Evolutionary conservation across 768 basidiomycete species (phyloP).

Genomic region (Xerocomellus dryophilus): DNA sequence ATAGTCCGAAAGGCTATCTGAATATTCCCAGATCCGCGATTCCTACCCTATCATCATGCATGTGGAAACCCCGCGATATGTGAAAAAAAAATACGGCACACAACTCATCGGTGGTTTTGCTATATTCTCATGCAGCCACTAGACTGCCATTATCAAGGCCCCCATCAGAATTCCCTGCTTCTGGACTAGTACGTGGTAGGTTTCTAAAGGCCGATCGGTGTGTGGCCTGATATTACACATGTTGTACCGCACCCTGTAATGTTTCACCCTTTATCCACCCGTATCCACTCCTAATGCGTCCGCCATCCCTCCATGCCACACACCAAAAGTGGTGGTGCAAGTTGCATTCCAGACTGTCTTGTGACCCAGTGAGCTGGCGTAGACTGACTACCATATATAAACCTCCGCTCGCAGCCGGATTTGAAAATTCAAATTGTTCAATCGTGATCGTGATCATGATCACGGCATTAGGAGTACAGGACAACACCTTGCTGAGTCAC

Average conservation of each 20-base stretch:
- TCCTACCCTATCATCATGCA: not conserved
- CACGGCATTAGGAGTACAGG: not conserved
- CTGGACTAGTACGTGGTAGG: not conserved
- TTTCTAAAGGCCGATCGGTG: not conserved
- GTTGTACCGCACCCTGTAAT: not conserved
- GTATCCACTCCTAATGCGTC: not conserved
- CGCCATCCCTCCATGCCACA: not conserved
- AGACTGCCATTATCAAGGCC: too few relatives aligned
- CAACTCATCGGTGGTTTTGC: not conserved
- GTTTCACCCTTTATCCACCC: not conserved
- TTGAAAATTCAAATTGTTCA: conserved; percentile 8
- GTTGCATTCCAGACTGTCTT: not conserved
- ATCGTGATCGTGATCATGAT: not conserved
- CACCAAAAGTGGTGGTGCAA: not conserved
- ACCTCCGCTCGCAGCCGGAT: not conserved
- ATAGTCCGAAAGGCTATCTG: conserved; percentile 21
- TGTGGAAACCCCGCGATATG: conserved; percentile 4
- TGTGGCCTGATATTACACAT: not conserved
- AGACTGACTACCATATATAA: conserved; percentile 1
- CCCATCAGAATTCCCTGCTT: not conserved
- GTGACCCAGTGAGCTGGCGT: conserved; percentile 1
- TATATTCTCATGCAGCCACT: not conserved
- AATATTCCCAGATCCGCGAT: conserved; percentile 22
- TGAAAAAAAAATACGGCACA: not conserved
- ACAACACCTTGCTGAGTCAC: not conserved